Evolutionary conservation across 73 alveolate species (phyloP).

Genomic region (Durusdinium trenchii): DNA sequence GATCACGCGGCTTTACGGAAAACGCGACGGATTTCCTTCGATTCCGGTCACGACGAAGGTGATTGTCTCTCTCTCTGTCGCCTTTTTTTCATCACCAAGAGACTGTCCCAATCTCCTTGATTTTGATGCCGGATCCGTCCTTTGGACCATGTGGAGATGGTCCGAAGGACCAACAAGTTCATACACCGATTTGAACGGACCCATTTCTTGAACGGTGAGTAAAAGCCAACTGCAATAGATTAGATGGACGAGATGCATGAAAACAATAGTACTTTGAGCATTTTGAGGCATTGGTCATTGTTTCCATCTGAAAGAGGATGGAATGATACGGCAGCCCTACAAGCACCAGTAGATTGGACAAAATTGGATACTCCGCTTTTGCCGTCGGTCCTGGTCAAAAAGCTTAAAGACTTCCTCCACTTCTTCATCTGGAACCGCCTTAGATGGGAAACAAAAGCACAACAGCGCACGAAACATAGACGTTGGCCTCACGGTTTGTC

Average conservation of each 20-base stretch:
- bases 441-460: no score
- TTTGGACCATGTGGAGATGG: background rate
- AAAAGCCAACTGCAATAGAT: no score
- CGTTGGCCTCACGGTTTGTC: no score
- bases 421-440: constrained; percentile 95
- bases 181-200: background rate
- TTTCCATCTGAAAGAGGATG: background rate
- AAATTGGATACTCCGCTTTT: no score
- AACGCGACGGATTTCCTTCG: no score
- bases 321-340: no score
- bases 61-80: background rate
- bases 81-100: background rate
- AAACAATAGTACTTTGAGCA: background rate
- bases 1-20: no score
- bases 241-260: background rate
- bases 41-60: no score
- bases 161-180: background rate
- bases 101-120: constrained; percentile 66
- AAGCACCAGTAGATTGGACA: no score
- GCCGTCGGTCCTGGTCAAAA: constrained; percentile 65
- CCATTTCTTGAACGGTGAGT: background rate
- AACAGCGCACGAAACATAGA: no score
- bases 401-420: constrained; percentile 86
- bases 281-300: no score
- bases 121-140: constrained; percentile 94